Conservation (phyloP, 495 filamentous ascomycete genomes). For the Chaetomium tenue region DNA sequence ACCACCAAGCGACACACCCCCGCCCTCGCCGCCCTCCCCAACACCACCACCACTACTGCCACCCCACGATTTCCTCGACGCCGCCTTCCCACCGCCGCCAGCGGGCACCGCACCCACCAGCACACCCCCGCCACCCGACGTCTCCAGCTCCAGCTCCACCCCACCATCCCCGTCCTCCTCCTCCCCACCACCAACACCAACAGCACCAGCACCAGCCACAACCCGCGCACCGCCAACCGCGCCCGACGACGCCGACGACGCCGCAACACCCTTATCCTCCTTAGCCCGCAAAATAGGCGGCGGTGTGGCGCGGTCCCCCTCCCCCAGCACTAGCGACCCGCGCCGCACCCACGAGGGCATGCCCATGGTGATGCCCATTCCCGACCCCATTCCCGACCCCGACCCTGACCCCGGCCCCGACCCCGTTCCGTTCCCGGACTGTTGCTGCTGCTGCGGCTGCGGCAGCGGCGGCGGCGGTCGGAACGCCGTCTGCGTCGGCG, state of each 20-base stretch:
- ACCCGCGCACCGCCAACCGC: conserved; percentile 6
- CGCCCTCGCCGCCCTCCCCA: conserved; percentile 1
- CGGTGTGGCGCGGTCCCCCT: conserved; percentile 39
- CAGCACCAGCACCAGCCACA: too few species aligned
- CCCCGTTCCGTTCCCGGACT: too few species aligned
- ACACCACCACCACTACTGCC: not conserved
- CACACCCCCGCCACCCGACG: conserved; percentile 12
- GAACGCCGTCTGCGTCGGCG: conserved; percentile 38
- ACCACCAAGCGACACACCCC: conserved; percentile 11
- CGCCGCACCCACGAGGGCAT: conserved; percentile 36
- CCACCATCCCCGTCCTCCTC: conserved; percentile 28
- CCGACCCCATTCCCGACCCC: conserved; percentile 3
- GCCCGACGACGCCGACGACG: too few species aligned
- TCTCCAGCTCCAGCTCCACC: conserved; percentile 17
- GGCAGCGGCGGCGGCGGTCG: conserved; percentile 23
- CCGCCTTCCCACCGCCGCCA: not conserved
- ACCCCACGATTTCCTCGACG: conserved; percentile 7
- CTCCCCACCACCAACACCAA: conserved; percentile 6
- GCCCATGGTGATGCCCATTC: conserved; percentile 19
- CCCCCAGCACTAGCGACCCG: conserved; percentile 22
- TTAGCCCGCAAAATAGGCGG: conserved; percentile 49
- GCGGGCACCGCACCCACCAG: not conserved
- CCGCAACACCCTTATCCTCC: conserved; percentile 34
- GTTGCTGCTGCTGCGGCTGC: conserved; percentile 13
- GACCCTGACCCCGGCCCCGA: not conserved